Evolutionary conservation across 139 green algal species (phyloP), one percentile per base, ranked within the genome.

Genomic region (Desmodesmus armatus): DNA sequence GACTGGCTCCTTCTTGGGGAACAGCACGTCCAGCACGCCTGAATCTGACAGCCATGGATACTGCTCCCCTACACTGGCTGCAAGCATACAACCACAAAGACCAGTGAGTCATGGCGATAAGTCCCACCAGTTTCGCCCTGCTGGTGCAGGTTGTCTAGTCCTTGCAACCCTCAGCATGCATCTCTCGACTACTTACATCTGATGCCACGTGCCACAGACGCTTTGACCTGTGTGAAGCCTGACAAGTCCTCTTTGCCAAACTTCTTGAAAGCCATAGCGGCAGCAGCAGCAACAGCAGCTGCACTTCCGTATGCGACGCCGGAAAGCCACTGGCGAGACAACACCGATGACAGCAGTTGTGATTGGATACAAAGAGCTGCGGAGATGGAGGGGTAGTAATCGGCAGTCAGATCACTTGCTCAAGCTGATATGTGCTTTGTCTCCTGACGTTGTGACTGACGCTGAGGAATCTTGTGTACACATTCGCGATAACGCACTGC

Each of bases 1-100:
- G 0, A 98, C 76, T 9, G 93, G 89, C 44, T 96, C 92, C 80
- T 99, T 99, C 87, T 99, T 99, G 5, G 97, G 97, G 9, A 99
- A 87, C 0, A 99, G 84, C 3, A 94, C 88, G 27, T 99, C 97
- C 19, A 99, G 91, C 35, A 94, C 90, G 4, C 94, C 92, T 19
- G 74, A 93, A 43, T 98, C 91, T 47, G 94, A 91, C 31, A 99
- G 85, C 29, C 83, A 95, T 0, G 96, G 96, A 74, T 99, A 99
- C 73, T 95, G 87, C 44, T 97, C 94, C 17, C 84, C 92, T 47
- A 99, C 93, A 72, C 94, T 94, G 55, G 90, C 94, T 98, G 93
- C 88, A 90, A 37, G 49, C 13, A 43, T 87, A 69, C 27, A 23
- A 66, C n/a, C n/a, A n/a, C n/a, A n/a, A 43, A 31, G 67, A 5